Percentiles rank a stretch among this genome's conserved stretches.
phyloP scores from a whole-genome alignment of 2,329 filamentous ascomycete species.

The Acrocalymma vagum region DNA sequence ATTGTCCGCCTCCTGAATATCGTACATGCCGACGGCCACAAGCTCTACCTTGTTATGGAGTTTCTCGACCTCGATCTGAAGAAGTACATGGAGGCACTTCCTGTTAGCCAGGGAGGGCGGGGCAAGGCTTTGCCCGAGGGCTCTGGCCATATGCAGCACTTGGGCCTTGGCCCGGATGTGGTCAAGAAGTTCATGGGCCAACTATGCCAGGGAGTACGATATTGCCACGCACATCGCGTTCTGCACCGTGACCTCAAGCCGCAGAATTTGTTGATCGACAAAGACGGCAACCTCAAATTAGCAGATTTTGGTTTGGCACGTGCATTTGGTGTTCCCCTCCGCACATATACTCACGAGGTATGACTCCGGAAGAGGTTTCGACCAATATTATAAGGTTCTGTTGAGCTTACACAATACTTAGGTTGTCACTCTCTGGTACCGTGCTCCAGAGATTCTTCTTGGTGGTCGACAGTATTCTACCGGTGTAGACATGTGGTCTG shows the following conservation, averaged over 20 bases:
- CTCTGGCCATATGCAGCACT: conserved; percentile 67
- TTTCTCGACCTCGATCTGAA: conserved; percentile 92
- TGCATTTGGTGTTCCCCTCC: conserved; percentile 88
- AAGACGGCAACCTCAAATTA: conserved; percentile 87
- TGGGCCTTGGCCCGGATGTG: conserved; percentile 81
- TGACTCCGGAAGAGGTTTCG: neutral
- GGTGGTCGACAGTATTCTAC: conserved; percentile 93
- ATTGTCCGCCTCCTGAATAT: conserved; percentile 91
- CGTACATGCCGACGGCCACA: conserved; percentile 92
- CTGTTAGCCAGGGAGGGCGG: conserved; percentile 82
- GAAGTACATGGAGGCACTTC: conserved; percentile 94
- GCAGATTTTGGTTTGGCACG: conserved; percentile 90
- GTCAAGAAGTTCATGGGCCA: conserved; percentile 95
- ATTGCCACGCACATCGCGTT: conserved; percentile 88
- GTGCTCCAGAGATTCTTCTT: conserved; percentile 87
- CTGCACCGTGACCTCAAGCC: conserved; percentile 90
- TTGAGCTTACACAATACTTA: conserved; percentile 39
- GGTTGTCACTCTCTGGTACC: conserved; percentile 94
- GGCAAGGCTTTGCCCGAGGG: conserved; percentile 87
- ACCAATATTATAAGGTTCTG: neutral
- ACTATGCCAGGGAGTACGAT: conserved; percentile 82
- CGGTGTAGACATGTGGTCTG: conserved; percentile 95
- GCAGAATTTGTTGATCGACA: conserved; percentile 87
- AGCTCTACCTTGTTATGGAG: conserved; percentile 92
- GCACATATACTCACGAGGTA: conserved; percentile 91